Evolutionary conservation across 2,329 filamentous ascomycete genomes (phyloP).

Genomic region (Monascus ruber): DNA sequence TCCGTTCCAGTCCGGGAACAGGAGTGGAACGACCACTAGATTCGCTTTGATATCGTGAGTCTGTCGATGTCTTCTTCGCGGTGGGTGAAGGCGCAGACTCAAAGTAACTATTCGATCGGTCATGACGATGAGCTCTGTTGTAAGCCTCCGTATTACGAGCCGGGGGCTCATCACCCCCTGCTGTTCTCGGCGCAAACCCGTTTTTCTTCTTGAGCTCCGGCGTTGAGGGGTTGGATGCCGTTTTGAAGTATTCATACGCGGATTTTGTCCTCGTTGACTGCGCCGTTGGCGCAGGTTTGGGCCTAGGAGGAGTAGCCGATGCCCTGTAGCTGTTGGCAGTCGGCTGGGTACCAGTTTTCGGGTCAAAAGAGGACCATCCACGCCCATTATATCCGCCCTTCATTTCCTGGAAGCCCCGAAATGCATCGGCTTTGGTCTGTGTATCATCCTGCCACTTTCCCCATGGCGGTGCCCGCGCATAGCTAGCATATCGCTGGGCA

Average conservation of each 20-base stretch:
- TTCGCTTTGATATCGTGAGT: constrained; percentile 15
- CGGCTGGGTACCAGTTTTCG: constrained; percentile 21
- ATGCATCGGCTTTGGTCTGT: constrained; percentile 34
- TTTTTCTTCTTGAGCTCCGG: constrained; percentile 38
- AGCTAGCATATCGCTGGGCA: constrained; percentile 29
- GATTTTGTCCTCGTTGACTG: constrained; percentile 23
- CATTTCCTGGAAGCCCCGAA: constrained; percentile 35
- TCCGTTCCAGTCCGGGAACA: constrained; percentile 37
- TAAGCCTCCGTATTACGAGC: constrained; percentile 43
- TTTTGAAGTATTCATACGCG: constrained; percentile 29
- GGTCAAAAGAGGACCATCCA: constrained; percentile 32
- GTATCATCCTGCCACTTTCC: constrained; percentile 27
- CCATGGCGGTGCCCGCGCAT: constrained; percentile 29
- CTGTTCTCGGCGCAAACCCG: constrained; percentile 48
- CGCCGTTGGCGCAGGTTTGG: constrained; percentile 8
- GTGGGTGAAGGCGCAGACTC: constrained; percentile 30
- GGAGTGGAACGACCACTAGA: constrained; percentile 11
- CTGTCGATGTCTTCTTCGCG: constrained; percentile 29
- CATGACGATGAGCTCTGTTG: constrained; percentile 22
- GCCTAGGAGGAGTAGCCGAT: constrained; percentile 10
- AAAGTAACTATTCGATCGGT: constrained; percentile 25
- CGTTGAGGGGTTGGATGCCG: constrained; percentile 19
- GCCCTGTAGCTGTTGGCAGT: constrained; percentile 6
- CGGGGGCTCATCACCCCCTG: constrained; percentile 49
- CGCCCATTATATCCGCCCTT: constrained; percentile 16